These are phyloP conservation scores for Teunomyces barrocoloradensis DNA, from an alignment of 805 yeast genomes.

Conservation along the genomic window DNA sequence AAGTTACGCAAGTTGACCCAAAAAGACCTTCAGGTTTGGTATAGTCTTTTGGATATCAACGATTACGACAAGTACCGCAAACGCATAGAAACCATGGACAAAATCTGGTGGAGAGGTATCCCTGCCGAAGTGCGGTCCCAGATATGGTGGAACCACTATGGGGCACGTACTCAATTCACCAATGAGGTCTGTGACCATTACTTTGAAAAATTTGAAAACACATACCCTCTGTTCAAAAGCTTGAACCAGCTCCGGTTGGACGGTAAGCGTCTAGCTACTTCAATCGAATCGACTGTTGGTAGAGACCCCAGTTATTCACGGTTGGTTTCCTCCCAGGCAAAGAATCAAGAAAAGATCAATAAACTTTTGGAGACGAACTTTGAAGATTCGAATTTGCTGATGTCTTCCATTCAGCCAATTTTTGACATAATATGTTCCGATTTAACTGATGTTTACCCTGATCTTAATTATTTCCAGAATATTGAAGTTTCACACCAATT, in stretches of 20 bases:
- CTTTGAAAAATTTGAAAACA: background rate
- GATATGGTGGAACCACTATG: slow-evolving; percentile 45
- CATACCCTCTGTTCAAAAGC: slow-evolving; percentile 1
- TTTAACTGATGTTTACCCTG: slow-evolving; percentile 19
- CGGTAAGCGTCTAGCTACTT: background rate
- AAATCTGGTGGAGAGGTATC: slow-evolving; percentile 25
- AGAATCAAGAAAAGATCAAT: slow-evolving; percentile 2
- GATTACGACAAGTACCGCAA: slow-evolving; percentile 7
- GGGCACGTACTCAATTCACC: slow-evolving; percentile 4
- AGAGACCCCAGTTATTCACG: background rate
- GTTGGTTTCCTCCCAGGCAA: background rate
- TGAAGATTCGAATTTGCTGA: slow-evolving; percentile 2
- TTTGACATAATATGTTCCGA: slow-evolving; percentile 14
- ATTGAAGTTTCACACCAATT: slow-evolving; percentile 11
- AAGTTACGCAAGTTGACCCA: slow-evolving; percentile 31
- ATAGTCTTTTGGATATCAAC: slow-evolving; percentile 8
- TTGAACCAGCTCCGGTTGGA: slow-evolving; percentile 4
- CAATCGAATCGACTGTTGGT: slow-evolving; percentile 1
- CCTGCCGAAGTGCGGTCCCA: slow-evolving; percentile 30
- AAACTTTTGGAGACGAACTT: background rate
- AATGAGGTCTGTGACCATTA: slow-evolving; percentile 4
- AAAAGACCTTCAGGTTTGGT: slow-evolving; percentile 30
- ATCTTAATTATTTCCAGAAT: slow-evolving; percentile 17
- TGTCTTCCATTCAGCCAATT: slow-evolving; percentile 7
- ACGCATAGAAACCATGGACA: slow-evolving; percentile 10